Base-by-base conservation (phyloP, 371 early-diverging fungal species). In the Circinella minor region DNA sequence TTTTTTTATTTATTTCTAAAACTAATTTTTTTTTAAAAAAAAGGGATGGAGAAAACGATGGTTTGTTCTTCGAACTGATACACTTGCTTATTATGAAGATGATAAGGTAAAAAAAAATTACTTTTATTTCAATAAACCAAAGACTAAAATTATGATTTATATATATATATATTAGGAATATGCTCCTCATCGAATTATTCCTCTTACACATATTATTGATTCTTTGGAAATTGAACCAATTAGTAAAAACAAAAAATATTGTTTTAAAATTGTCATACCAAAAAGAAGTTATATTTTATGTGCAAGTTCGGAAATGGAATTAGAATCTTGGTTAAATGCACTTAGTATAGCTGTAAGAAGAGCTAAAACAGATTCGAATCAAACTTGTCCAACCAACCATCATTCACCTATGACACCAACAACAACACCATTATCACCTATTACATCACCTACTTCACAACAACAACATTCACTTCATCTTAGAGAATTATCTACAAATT, bases 11-110 rank as follows among this genome's bases (percentile, higher is more conserved):
- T 51, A 0, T 59, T 9, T 13, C 27, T 49, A 46, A 8, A 17
- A 48, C 13, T 8, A 4, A 61, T 18, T 61, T 46, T 10, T 18
- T 39, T 9, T 46, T 55, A 9, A 43, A 43, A 6, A 6, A 9
- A 76, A 91, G 89, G 84, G 86, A 20, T 95, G 95, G 95, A 89
- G 91, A 75, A 91, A 90, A 71, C 87, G 93, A 36, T 95, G 93
- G 94, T 93, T 94, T 80, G 95, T 94, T 10, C 74, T 95, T 11
- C 79, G 94, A 47, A 88, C 88, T 47, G 91, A 90, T 61, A 88
- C 87, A n/a, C 74, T 95, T 55, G 82, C 88, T 6, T 91, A 89
- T 72, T 95, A 95, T 79, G 93, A 94, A 75, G 89, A 95, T 70
- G 86, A 88, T 36, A 90, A 90, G 82, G 91, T 90, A 84, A 65